Evolutionary conservation across 2,329 filamentous ascomycete species (phyloP), one percentile per base, ranked within the genome.

Genomic region (Cytospora chrysosperma): DNA sequence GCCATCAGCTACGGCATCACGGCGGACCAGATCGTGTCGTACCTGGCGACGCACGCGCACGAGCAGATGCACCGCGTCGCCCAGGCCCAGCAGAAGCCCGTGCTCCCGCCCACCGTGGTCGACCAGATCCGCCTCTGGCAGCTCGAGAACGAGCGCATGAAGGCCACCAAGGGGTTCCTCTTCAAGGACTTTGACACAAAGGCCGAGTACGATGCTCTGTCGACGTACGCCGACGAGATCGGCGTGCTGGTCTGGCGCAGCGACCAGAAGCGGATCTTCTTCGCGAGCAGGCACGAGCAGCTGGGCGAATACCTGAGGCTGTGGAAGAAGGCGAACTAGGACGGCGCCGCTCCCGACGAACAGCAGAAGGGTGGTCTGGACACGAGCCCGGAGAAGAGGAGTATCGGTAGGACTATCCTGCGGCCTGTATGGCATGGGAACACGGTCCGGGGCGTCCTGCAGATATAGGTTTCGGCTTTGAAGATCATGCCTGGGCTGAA

Each of bases 71-170:
- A 90, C 70, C 89, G 90, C 67, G 82, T 85, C 51, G 84, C 85
- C 7, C 78, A 81, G 28, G 68, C 81, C 55, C 71, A 84, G 65
- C 84, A 84, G 71, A 82, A 82, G 66, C 90, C 93, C 1, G 86
- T 97, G 19, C 83, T 99, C 2, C 95, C 96, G 1, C 93, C 95
- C 0, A 98, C 96, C 0, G 95, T 99, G 19, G 92, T 97, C 67
- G 95, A 99, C 76, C 95, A 99, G 80, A 97, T 99, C 71, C 85
- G 93, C 2, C 85, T 99, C 24, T 99, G 95, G 95, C 94, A 99
- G 79, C 88, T 98, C 59, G 95, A 99, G 76, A 93, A 94, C 68
- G 95, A 99, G 79, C 86, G 95, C 57, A 96, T 99, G 85, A 91
- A 90, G 74, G 87, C 91, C 1, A 92, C 88, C 6, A 80, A 84